Conservation (phyloP, 2,329 filamentous ascomycete species). For the Raffaelea arxii region DNA sequence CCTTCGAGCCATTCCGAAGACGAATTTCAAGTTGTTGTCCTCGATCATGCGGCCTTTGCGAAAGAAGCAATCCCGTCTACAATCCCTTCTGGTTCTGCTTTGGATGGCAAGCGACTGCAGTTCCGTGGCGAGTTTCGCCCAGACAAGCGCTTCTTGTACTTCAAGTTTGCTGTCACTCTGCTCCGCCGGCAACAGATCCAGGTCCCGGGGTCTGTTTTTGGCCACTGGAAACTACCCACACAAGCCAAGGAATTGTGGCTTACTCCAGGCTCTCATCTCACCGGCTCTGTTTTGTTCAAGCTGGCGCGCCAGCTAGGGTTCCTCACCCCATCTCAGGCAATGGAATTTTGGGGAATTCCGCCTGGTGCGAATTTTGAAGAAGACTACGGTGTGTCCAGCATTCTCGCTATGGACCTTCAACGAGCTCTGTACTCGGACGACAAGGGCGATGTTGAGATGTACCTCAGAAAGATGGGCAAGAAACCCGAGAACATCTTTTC, state of each 20-base stretch:
- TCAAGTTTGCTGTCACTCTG: neutral
- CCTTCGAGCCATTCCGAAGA: neutral
- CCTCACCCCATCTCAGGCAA: neutral
- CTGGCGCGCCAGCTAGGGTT: neutral
- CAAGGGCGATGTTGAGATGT: neutral
- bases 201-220: neutral
- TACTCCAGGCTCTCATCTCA: neutral
- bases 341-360: slow-evolving; percentile 1
- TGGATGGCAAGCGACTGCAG: neutral
- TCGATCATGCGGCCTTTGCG: neutral
- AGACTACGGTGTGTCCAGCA: neutral
- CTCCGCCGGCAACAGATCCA: neutral
- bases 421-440: neutral
- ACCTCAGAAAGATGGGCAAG: too few relatives aligned
- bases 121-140: neutral
- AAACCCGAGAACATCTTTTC: too few relatives aligned
- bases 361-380: neutral
- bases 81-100: neutral
- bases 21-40: slow-evolving; percentile 1
- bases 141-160: neutral
- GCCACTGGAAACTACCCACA: neutral
- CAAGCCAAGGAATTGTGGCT: slow-evolving; percentile 1
- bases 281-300: neutral
- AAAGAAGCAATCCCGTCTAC: neutral
- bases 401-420: neutral